These are phyloP conservation scores for Taiozyma sp. DNA, from an alignment of 1,139 yeast species.

Conservation along the genomic window DNA sequence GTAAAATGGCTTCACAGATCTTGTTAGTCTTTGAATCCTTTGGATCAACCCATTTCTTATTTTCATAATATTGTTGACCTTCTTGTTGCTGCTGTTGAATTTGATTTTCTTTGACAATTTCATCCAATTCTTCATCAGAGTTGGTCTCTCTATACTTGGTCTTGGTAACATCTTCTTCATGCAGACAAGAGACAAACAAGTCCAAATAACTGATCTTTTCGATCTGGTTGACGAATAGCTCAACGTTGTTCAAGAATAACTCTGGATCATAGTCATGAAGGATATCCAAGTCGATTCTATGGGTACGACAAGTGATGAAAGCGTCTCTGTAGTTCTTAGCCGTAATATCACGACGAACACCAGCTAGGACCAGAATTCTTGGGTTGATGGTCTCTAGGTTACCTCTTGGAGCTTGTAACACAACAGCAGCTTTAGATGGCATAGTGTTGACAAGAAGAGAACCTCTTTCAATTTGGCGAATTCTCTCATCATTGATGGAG, in stretches of 20 bases:
- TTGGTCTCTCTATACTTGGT: conserved; percentile 81
- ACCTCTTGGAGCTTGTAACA: conserved; percentile 94
- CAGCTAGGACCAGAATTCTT: conserved; percentile 83
- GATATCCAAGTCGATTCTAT: conserved; percentile 87
- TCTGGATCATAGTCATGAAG: conserved; percentile 83
- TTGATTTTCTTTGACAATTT: conserved; percentile 27
- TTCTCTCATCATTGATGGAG: conserved; percentile 62
- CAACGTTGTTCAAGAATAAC: conserved; percentile 58
- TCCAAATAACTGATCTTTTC: conserved; percentile 75
- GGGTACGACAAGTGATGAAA: conserved; percentile 79
- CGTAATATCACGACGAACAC: conserved; percentile 68
- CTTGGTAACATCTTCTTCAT: conserved; percentile 79
- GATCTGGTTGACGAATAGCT: conserved; percentile 67
- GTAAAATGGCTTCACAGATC: conserved; percentile 68
- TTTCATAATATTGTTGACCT: conserved; percentile 28
- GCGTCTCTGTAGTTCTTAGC: conserved; percentile 61
- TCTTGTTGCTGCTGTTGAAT: conserved; percentile 23
- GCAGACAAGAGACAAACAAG: conserved; percentile 78
- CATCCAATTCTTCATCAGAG: conserved; percentile 28
- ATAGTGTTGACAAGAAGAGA: conserved; percentile 74
- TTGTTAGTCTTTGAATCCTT: conserved; percentile 63
- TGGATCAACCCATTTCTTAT: conserved; percentile 33
- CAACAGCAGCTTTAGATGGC: conserved; percentile 80
- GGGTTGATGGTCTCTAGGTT: conserved; percentile 93
- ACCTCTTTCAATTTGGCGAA: conserved; percentile 88